Base-by-base conservation (phyloP, 768 basidiomycete species). In the Infundibulicybe gibba region DNA sequence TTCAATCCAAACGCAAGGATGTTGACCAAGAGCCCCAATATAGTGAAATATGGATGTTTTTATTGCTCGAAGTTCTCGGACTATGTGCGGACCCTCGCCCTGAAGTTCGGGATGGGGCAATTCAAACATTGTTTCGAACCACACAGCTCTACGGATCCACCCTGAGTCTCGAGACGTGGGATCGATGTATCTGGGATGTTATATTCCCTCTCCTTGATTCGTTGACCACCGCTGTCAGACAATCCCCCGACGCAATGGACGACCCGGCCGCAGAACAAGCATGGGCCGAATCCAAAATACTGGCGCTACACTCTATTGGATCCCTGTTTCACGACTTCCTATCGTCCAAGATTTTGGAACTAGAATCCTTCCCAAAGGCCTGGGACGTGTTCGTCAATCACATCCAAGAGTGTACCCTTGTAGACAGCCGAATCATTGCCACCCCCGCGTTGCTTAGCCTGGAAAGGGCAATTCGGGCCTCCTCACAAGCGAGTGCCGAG, bases 131-230 rank as follows among this genome's bases (percentile, higher is more conserved):
- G 44, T 98, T 97, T 68, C 79, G 94, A 41, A 90, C 92, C 2
- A 80, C 97, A 69, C 92, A 95, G 63, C 74, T 97, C 9, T 97
- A 99, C 59, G 95, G 95, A 2, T 82, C 84, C 6, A 90, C 86
- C 0, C 70, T 99, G 42, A 88, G 85, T 56, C 60, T 77, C 33
- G 83, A 83, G 5, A 89, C 87, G 0, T 99, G 95, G 95, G 81
- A 87, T 35, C 81, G 90, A 44, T 92, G 92, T 49, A 73, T 95
- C n/a, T 93, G 90, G 87, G 84, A 85, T 60, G 79, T 97, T 47
- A 82, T 90, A 11, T 91, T 95, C 65, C 93, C 93, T 6, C 71
- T 98, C 3, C 66, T 97, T 49, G 86, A 90, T 41, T 72, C 83
- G 16, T 73, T 86, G 48, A 84, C 80, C 0, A 56, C 64, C 17